A percentile compares a stretch with the other conserved stretches of the same genome.
These are phyloP conservation scores for Candida gorgasii DNA, from an alignment of 805 yeast species.

Conservation along the genomic window DNA sequence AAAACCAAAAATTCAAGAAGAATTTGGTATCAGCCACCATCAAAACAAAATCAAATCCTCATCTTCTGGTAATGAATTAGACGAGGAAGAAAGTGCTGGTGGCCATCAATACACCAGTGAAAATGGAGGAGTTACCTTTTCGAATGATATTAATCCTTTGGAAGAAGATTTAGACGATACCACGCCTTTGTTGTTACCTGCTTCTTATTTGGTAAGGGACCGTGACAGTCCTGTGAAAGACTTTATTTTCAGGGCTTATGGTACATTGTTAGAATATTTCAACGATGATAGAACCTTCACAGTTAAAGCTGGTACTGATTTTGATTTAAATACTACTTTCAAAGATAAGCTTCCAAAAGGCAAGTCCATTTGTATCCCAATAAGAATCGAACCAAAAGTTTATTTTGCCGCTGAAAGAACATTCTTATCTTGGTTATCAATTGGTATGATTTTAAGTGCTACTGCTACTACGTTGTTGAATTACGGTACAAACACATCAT, in stretches of 20 bases:
- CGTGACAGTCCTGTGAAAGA: slow-evolving; percentile 33
- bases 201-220: slow-evolving; percentile 27
- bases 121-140: slow-evolving; percentile 38
- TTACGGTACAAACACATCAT: slow-evolving; percentile 73
- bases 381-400: slow-evolving; percentile 97
- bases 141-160: slow-evolving; percentile 46
- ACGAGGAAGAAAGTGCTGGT: slow-evolving; percentile 59
- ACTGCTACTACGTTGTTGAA: slow-evolving; percentile 84
- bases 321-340: slow-evolving; percentile 44
- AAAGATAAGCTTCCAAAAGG: slow-evolving; percentile 80
- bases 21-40: slow-evolving; percentile 62
- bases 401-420: slow-evolving; percentile 98
- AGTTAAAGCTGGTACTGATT: slow-evolving; percentile 45
- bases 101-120: slow-evolving; percentile 22
- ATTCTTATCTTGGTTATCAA: slow-evolving; percentile 88
- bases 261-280: slow-evolving; percentile 39
- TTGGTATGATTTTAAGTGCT: slow-evolving; percentile 83
- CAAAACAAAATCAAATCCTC: slow-evolving; percentile 26
- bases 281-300: slow-evolving; percentile 48
- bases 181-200: slow-evolving; percentile 44
- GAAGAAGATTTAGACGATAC: slow-evolving; percentile 52
- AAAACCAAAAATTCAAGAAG: slow-evolving; percentile 69
- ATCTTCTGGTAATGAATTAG: slow-evolving; percentile 58
- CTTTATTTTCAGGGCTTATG: slow-evolving; percentile 33
- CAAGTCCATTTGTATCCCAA: slow-evolving; percentile 86